A percentile compares a stretch with the other conserved stretches of the same genome.
Evolutionary conservation across 306 rosid genomes (phyloP).

Genomic region (Castanospermum australe): DNA sequence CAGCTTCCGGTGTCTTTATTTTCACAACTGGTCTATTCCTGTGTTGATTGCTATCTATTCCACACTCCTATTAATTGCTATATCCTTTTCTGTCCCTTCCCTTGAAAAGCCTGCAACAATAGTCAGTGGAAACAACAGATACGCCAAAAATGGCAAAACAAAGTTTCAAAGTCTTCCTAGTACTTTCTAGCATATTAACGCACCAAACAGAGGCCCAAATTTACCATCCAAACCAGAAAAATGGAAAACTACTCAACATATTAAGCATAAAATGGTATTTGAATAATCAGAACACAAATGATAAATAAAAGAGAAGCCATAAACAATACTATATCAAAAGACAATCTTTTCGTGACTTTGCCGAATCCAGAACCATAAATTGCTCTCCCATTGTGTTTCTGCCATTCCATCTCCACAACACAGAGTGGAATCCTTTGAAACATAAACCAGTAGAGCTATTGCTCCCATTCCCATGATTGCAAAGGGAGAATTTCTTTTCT

Average conservation of each 20-base stretch:
- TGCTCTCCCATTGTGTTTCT: background rate
- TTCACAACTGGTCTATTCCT: background rate
- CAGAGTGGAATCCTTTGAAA: background rate
- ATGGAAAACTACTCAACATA: background rate
- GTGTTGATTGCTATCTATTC: background rate
- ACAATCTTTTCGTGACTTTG: background rate
- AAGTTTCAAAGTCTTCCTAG: background rate
- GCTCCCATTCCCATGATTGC: no score
- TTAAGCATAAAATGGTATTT: background rate
- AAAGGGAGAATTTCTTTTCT: background rate
- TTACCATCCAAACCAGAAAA: background rate
- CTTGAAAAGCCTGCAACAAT: background rate
- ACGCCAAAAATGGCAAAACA: background rate
- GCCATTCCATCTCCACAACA: background rate
- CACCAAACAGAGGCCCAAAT: background rate
- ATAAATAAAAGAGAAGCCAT: background rate
- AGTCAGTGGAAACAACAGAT: slow-evolving; percentile 1
- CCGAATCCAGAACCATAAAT: background rate
- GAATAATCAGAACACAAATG: background rate
- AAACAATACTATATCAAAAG: background rate
- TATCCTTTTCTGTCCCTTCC: background rate
- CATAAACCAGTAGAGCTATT: background rate
- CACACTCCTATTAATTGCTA: background rate
- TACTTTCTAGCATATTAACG: background rate
- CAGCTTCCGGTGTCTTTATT: background rate